Evolutionary conservation across 148 eudicot genomes (phyloP), one percentile per base, ranked within the genome.

Genomic region (Agrostemma githago): DNA sequence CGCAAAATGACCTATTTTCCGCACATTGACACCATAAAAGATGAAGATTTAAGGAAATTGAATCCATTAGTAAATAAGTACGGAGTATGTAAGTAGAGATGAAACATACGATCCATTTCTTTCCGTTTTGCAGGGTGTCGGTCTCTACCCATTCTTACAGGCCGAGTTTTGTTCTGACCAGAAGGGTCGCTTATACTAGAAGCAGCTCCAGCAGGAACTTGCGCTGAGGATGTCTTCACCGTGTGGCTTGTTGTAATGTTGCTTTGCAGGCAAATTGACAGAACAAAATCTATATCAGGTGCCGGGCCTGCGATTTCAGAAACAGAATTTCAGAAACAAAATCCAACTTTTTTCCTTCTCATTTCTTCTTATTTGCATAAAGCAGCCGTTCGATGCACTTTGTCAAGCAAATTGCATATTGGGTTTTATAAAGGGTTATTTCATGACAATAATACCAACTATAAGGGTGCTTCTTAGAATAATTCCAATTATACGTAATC

Each of bases 231-330:
- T 11, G 74, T 38, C 15, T 86, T 91, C 43, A 78, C 82, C 74
- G 76, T 63, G 62, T 87, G 89, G 51, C 62, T 81, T 26, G 80
- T 56, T 12, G 86, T 77, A 74, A 88, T 84, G 78, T 86, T 95
- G 86, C 97, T 90, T 86, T 92, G 99, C 80, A 95, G 76, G 71
- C 93, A 95, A 72, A 92, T 82, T 66, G 96, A 90, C 72, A 95
- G 58, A 53, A 95, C 97, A 83, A 90, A 89, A 88, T 95, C 97
- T 69, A 87, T 89, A 79, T 92, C 97, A 14, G 99, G 97, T 5
- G 82, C 79, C 42, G 97, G 99, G 81, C 99, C 99, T 94, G 83
- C 67, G 72, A 88, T 62, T 72, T 51, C 5, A 40, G 41, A 66
- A 46, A 37, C 5, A 64, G 37, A 61, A 41, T 62, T 72, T 51